Evolutionary conservation across 139 green algal species (phyloP).

Genomic region (Coccomyxa sp.): DNA sequence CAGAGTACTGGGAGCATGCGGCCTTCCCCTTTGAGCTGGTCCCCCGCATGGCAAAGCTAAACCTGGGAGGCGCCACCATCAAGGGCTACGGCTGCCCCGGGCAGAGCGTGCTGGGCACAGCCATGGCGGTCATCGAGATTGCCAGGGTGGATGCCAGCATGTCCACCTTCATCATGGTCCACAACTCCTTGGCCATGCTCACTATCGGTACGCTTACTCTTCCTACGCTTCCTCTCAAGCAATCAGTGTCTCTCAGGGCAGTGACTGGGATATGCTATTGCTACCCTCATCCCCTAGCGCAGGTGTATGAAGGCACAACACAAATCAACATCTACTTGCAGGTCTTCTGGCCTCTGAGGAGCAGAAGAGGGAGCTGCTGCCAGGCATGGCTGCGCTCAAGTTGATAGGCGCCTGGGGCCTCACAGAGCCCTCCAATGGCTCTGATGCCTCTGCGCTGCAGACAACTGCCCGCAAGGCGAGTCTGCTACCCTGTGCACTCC

Average conservation of each 20-base stretch:
- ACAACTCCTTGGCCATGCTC: slow-evolving; percentile 83
- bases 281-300: no score
- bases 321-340: background rate
- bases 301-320: no score
- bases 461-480: slow-evolving; percentile 66
- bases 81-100: slow-evolving; percentile 77
- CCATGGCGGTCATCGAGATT: slow-evolving; percentile 76
- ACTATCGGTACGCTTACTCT: slow-evolving; percentile 82
- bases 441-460: slow-evolving; percentile 72
- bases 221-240: background rate
- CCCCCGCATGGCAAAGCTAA: slow-evolving; percentile 64
- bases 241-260: no score
- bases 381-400: slow-evolving; percentile 48
- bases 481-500: background rate
- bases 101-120: slow-evolving; percentile 38
- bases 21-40: slow-evolving; percentile 85
- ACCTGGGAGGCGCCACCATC: slow-evolving; percentile 72
- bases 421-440: slow-evolving; percentile 87
- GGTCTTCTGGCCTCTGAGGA: slow-evolving; percentile 72
- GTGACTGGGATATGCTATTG: no score
- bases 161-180: slow-evolving; percentile 91
- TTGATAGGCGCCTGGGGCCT: slow-evolving; percentile 81
- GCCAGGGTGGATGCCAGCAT: slow-evolving; percentile 83
- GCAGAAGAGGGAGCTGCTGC: slow-evolving; percentile 84
- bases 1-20: slow-evolving; percentile 84